Conservation (phyloP, 768 basidiomycete species). For the Rhodotorula graminis region DNA sequence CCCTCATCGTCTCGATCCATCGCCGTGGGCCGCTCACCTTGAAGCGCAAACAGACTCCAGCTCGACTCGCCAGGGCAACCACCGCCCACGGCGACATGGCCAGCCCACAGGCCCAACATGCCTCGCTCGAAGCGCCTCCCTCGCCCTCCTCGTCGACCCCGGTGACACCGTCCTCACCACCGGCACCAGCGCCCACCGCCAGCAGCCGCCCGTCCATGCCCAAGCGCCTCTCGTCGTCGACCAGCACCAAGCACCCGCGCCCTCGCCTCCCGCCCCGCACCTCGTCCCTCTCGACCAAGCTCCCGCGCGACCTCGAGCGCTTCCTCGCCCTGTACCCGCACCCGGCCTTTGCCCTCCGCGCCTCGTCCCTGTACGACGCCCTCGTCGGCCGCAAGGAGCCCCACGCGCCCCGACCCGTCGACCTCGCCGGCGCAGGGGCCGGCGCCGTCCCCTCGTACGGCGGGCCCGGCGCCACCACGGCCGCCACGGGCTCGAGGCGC, state of each 20-base stretch:
- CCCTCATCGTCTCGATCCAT: too few relatives aligned
- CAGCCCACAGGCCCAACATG: too few relatives aligned
- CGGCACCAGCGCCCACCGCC: too few relatives aligned
- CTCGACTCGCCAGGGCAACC: too few relatives aligned
- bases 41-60: too few relatives aligned
- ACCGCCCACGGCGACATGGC: too few relatives aligned
- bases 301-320: neutral
- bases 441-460: neutral
- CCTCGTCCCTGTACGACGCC: neutral
- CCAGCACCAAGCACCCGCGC: neutral
- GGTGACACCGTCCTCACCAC: too few relatives aligned
- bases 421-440: neutral
- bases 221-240: too few relatives aligned
- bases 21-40: too few relatives aligned
- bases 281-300: neutral
- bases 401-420: neutral
- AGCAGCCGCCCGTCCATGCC: too few relatives aligned
- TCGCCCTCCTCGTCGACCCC: too few relatives aligned
- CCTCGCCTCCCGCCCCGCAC: neutral
- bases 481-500: neutral
- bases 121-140: too few relatives aligned
- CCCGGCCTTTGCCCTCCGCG: conserved; percentile 8
- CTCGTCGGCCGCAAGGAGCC: conserved; percentile 3
- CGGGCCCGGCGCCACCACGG: neutral
- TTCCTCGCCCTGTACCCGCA: conserved; percentile 14